A percentile compares a stretch with the other conserved stretches of the same genome.
Evolutionary conservation across 495 filamentous ascomycete genomes (phyloP).

Genomic region (Echria macrotheca): DNA sequence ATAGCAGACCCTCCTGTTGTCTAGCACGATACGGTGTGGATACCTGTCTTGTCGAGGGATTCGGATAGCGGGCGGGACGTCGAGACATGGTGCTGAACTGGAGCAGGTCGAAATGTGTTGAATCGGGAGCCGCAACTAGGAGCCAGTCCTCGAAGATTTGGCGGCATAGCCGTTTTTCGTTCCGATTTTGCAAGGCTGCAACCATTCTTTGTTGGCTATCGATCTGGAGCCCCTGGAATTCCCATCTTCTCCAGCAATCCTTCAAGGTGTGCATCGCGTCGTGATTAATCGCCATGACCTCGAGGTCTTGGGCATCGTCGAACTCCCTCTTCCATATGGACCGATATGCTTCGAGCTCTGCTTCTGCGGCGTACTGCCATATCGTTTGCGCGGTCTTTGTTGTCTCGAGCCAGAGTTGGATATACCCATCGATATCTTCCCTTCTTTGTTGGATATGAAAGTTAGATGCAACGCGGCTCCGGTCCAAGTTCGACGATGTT

Average conservation of each 20-base stretch:
- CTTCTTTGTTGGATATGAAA: constrained; percentile 18
- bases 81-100: constrained; percentile 16
- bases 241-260: constrained; percentile 21
- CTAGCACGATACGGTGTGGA: too few species aligned
- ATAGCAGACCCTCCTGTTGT: too few species aligned
- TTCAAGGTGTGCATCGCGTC: constrained; percentile 17
- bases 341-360: constrained; percentile 23
- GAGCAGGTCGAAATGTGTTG: constrained; percentile 11
- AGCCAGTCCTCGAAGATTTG: constrained; percentile 25
- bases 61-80: too few species aligned
- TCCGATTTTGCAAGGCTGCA: constrained; percentile 18
- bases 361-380: constrained; percentile 20
- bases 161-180: constrained; percentile 16
- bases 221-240: constrained; percentile 26
- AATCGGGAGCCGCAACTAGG: constrained; percentile 16
- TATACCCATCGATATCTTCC: constrained; percentile 20
- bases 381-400: constrained; percentile 11
- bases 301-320: constrained; percentile 15
- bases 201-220: constrained; percentile 16
- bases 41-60: too few species aligned
- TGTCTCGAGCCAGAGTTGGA: constrained; percentile 21
- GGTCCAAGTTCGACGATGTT: too few species aligned
- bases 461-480: too few species aligned
- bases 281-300: constrained; percentile 22
- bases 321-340: constrained; percentile 16